phyloP scores from a whole-genome alignment of 331 rosid species.

The Ulmus americana region DNA sequence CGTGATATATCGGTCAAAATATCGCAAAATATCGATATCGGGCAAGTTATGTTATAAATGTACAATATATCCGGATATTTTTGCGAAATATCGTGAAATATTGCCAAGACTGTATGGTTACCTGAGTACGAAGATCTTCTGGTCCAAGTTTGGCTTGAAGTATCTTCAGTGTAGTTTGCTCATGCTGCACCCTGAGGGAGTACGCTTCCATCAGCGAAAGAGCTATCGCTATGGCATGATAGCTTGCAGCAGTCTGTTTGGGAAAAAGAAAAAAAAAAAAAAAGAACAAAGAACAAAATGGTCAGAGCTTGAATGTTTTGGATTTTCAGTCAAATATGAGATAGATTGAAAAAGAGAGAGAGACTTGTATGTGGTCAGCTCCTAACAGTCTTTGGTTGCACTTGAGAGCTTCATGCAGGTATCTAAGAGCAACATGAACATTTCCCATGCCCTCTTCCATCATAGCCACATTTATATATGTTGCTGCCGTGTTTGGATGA shows the following conservation, averaged over 20 bases:
- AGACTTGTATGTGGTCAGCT: conserved; percentile 90
- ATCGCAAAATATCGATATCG: no score
- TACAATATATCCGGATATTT: no score
- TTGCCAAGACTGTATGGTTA: conserved; percentile 16
- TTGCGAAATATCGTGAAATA: no score
- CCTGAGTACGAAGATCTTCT: conserved; percentile 98
- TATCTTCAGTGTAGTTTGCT: conserved; percentile 87
- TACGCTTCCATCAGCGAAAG: conserved; percentile 97
- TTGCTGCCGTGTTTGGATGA: conserved; percentile 97
- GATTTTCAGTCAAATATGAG: not conserved
- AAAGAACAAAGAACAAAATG: not conserved
- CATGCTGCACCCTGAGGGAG: conserved; percentile 92
- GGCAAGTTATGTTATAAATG: no score
- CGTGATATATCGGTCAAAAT: no score
- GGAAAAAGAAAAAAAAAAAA: conserved; percentile 8
- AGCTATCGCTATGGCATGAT: conserved; percentile 98
- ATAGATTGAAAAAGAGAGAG: conserved; percentile 5
- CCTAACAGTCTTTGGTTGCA: conserved; percentile 92
- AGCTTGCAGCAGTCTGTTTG: conserved; percentile 90
- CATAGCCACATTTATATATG: conserved; percentile 94
- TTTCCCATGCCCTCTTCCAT: conserved; percentile 99
- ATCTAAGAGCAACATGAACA: conserved; percentile 90
- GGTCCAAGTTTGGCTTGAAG: conserved; percentile 79
- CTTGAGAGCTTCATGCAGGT: conserved; percentile 93
- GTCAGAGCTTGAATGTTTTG: not conserved